Base-by-base conservation (phyloP, 345 rosid genomes). In the Pugionium dolabratum region DNA sequence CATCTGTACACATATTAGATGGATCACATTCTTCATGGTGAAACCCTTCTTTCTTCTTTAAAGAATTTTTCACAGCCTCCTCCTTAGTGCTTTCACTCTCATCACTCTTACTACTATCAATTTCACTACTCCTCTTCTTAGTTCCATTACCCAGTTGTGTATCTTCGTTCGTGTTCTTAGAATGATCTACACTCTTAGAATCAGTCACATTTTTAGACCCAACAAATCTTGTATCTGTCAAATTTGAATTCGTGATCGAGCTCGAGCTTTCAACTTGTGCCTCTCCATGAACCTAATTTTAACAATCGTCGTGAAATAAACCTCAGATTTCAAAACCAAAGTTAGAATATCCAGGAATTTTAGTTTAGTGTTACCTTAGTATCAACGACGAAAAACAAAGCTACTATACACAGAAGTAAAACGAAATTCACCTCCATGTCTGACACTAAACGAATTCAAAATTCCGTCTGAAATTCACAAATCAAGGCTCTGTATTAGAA, bases 21-120 rank as follows among this genome's bases (percentile, higher is more conserved):
- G 85, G 79, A 76, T 81, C 88, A 75, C 97, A 90, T 55, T 80
- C 81, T 79, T 86, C 91, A 52, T 56, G 71, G 36, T n/a, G 79
- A 62, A 78, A 56, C 10, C 68, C 72, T 55, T 82, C 75, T 54
- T 76, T 83, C 79, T 62, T 54, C 30, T 8, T 40, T 31, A 57
- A 49, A 34, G 71, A 57, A 1, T 1, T 57, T 9, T 2, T 26
- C 25, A 70, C 0, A 47, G 28, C 42, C 6, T 68, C 72, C 43
- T 67, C 67, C 35, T 30, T 57, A 60, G 10, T 37, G 37, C 11
- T 27, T 61, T 67, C 66, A 71, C 64, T 41, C 63, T 59, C 9
- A 30, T 33, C 47, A 39, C 41, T 62, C 70, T 41, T 64, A 64
- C 43, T 70, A 2, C 9, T 39, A 57, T 49, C 54, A 28, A 18